phyloP scores from a whole-genome alignment of 202 grass and related monocot genomes.

The Bolboschoenoplectus hybrid region DNA sequence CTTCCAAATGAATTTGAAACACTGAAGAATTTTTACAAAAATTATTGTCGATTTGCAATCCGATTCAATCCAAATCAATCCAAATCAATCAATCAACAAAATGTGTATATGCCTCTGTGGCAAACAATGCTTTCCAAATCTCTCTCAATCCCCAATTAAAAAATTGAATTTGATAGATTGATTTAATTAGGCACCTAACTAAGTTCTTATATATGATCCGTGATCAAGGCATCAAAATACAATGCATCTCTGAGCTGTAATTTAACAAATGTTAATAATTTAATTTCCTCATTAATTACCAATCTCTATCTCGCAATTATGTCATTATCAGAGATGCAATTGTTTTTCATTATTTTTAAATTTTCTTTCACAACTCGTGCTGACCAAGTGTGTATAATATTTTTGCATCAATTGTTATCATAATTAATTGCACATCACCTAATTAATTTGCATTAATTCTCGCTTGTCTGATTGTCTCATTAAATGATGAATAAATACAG shows the following conservation, averaged over 20 bases:
- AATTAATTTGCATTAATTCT: too few relatives aligned
- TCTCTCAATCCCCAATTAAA: neutral
- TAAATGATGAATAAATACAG: neutral
- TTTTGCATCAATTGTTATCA: neutral
- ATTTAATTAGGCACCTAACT: neutral
- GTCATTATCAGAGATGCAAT: neutral
- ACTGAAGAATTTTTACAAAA: neutral
- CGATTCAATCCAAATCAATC: neutral
- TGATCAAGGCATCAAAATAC: neutral
- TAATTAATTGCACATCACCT: neutral
- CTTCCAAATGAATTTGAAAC: neutral
- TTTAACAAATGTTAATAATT: too few relatives aligned
- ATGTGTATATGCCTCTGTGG: neutral
- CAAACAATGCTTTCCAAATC: conserved; percentile 13
- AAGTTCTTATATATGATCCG: neutral
- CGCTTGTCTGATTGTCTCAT: too few relatives aligned
- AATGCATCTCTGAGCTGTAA: conserved; percentile 29
- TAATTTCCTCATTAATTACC: neutral
- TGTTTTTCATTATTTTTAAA: neutral
- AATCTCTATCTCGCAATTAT: neutral
- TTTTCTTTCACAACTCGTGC: neutral
- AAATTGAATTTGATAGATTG: neutral
- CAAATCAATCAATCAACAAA: neutral
- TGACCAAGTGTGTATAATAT: neutral
- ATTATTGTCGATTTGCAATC: neutral